Base-by-base conservation (phyloP, 768 basidiomycete genomes). In the Albatrellus ellisii region DNA sequence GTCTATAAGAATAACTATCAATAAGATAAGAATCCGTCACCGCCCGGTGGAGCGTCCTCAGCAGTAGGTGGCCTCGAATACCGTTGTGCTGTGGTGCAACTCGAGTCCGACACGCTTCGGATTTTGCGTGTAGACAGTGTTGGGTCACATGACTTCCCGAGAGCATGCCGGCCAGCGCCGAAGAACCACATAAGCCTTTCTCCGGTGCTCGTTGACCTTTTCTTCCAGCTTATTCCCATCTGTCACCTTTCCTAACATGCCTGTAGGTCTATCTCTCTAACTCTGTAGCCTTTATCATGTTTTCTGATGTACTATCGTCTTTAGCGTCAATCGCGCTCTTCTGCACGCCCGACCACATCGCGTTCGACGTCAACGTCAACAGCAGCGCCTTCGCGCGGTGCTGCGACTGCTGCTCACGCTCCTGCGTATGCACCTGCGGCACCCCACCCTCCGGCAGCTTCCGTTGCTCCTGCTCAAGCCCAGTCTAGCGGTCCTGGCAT, bases 261-360 rank as follows among this genome's bases (percentile, higher is more conserved):
- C 73, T 58, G 73, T 75, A 52, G 55, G 72, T 60, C 14, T 24
- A 39, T 39, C 12, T 25, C 9, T 38, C 33, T 36, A 12, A 42
- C 34, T 27, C 17, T 18, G 40, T 12, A 18, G 17, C 28, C 31
- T 26, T 25, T 34, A 15, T 7, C 14, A 32, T 11, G n/a, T 29
- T 8, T 12, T 6, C 11, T 27, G 6, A 36, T 9, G 27, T 20
- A 36, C 43, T 22, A 18, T 28, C 18, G n/a, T 34, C 5, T 39
- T 17, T 39, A 87, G 86, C 84, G 85, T 59, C 72, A 74, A 63
- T 86, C 85, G 33, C 83, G 85, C 55, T 73, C 75, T 56, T n/a
- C n/a, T n/a, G n/a, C n/a, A n/a, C 73, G 82, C 43, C 67, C 79
- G 42, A 67, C 72, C 28, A 45, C 68, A 6, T 60, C 57, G 41